phyloP scores from a whole-genome alignment of 306 rosid genomes.

The Castanea mollissima region DNA sequence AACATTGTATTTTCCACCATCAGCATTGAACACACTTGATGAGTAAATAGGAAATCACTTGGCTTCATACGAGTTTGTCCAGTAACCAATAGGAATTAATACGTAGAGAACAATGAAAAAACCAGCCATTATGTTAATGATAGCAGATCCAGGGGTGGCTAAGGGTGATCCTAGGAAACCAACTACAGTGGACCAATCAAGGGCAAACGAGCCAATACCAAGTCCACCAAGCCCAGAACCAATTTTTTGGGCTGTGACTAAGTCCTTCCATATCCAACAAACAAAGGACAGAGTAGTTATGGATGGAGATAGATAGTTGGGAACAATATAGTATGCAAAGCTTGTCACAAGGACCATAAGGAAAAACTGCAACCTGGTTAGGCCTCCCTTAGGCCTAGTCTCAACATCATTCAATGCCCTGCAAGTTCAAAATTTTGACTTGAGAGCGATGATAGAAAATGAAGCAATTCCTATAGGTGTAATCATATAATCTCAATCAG shows the following conservation, averaged over 20 bases:
- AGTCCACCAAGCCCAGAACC: conserved; percentile 75
- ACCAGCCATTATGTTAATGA: conserved; percentile 51
- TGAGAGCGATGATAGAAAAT: neutral
- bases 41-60: conserved; percentile 67
- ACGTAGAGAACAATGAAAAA: conserved; percentile 43
- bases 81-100: conserved; percentile 60
- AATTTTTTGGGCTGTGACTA: conserved; percentile 75
- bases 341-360: conserved; percentile 46
- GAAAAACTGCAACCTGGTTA: conserved; percentile 78
- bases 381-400: conserved; percentile 63
- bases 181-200: conserved; percentile 82
- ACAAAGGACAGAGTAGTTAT: conserved; percentile 51
- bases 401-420: conserved; percentile 88
- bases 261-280: conserved; percentile 73
- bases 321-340: conserved; percentile 69
- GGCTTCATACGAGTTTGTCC: conserved; percentile 64
- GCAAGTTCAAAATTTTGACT: conserved; percentile 1
- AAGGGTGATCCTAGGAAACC: conserved; percentile 72
- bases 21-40: conserved; percentile 55
- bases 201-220: conserved; percentile 71
- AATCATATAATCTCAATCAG: neutral
- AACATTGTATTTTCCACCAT: conserved; percentile 54
- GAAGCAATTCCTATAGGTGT: neutral
- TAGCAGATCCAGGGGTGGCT: conserved; percentile 69
- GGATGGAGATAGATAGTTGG: conserved; percentile 69